Evolutionary conservation across 768 basidiomycete genomes (phyloP).

Genomic region (Russula griseocarnosa): DNA sequence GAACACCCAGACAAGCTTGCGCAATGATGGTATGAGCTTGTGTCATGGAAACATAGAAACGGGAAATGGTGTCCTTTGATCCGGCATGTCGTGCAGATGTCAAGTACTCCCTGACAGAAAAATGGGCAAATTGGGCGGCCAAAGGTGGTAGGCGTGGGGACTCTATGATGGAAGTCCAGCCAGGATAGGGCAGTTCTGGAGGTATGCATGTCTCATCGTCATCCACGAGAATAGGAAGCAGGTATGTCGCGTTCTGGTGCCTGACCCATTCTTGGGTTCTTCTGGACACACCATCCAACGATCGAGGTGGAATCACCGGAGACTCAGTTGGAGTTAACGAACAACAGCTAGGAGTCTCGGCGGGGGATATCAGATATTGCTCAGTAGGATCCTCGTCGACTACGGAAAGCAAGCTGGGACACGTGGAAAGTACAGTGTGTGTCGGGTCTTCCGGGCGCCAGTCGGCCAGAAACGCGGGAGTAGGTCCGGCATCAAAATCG

Average conservation of each 20-base stretch:
- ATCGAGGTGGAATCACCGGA: too few relatives aligned
- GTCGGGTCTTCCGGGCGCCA: slow-evolving; percentile 9
- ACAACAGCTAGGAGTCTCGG: too few relatives aligned
- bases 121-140: slow-evolving; percentile 13
- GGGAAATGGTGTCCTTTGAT: not conserved
- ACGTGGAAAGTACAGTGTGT: not conserved
- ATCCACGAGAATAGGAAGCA: too few relatives aligned
- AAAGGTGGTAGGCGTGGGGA: too few relatives aligned
- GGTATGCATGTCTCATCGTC: too few relatives aligned
- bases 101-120: slow-evolving; percentile 17
- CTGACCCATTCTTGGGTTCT: too few relatives aligned
- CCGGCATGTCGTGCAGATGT: not conserved
- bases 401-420: slow-evolving; percentile 6
- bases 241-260: too few relatives aligned
- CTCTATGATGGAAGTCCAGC: too few relatives aligned
- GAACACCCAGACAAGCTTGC: not conserved
- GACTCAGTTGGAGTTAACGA: too few relatives aligned
- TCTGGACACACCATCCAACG: too few relatives aligned
- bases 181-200: too few relatives aligned
- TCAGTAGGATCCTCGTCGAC: not conserved
- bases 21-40: slow-evolving; percentile 4
- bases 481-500: not conserved
- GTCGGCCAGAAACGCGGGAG: not conserved
- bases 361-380: too few relatives aligned
- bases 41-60: not conserved